A percentile compares a stretch with the other conserved stretches of the same genome.
Evolutionary conservation across 148 eudicot genomes (phyloP).

Genomic region (Bassia scoparia): DNA sequence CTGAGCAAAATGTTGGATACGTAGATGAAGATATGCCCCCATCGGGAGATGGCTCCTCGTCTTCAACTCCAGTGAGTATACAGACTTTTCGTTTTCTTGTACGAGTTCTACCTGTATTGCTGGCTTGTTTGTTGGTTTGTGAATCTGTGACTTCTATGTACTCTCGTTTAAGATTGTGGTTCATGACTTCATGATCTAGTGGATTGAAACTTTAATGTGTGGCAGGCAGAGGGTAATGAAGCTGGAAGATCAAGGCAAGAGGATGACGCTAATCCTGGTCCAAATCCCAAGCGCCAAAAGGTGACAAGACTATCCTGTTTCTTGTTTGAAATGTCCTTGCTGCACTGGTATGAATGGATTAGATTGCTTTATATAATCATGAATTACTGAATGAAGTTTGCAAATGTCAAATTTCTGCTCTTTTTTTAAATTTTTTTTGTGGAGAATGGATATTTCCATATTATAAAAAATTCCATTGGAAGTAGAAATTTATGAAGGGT

Average conservation of each 20-base stretch:
- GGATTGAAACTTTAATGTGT: background rate
- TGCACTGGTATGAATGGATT: background rate
- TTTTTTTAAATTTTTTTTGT: no score
- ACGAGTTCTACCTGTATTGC: background rate
- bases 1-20: slow-evolving; percentile 14
- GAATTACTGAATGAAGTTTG: background rate
- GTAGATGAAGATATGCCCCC: slow-evolving; percentile 22
- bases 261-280: slow-evolving; percentile 25
- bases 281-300: slow-evolving; percentile 45
- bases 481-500: no score
- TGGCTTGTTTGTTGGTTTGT: background rate
- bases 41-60: slow-evolving; percentile 18
- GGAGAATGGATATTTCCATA: no score
- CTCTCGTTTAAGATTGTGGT: background rate
- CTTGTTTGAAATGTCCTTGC: background rate
- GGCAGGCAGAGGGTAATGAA: slow-evolving; percentile 33
- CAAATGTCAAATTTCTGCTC: no score
- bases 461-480: no score
- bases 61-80: slow-evolving; percentile 36
- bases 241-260: slow-evolving; percentile 29
- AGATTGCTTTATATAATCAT: background rate
- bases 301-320: slow-evolving; percentile 8
- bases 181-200: background rate
- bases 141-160: no score
- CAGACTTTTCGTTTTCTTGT: background rate